Evolutionary conservation across 2,329 filamentous ascomycete species (phyloP), one percentile per base, ranked within the genome.

Genomic region (Cladosporium colombiae): DNA sequence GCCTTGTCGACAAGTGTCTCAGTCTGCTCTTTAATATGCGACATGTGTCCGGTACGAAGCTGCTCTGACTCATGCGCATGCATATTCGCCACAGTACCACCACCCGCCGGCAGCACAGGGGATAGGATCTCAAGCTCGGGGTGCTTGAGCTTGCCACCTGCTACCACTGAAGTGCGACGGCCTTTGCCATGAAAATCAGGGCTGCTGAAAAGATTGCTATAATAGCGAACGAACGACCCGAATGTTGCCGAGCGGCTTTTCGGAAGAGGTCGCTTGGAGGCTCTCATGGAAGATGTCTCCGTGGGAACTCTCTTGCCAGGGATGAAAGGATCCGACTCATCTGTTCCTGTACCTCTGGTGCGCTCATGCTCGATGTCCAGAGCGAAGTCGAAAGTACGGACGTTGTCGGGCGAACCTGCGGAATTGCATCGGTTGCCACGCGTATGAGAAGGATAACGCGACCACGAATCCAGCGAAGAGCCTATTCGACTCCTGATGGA

Each of bases 51-150:
- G 4, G 27, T 49, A 35, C 25, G 18, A 29, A 58, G 6, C 29
- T 35, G 2, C 33, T 68, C 67, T 50, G 71, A 62, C 18, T 58
- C 66, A 33, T 69, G 63, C 8, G 31, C 56, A 40, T 59, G 37
- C 56, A 21, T 27, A 18, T 5, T 16, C 13, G 35, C 1, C 14
- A 29, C 18, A 33, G 33, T 40, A 35, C 18, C 29, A 13, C 8
- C 33, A 18, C 25, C 44, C 13, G 27, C 23, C 8, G 64, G 64
- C 57, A 65, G 18, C 8, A 68, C 65, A 18, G 73, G 71, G 3
- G 80, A 77, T 33, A 83, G 60, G 6, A 83, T 73, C 68, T 84
- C 82, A 59, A 84, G 72, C 63, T 84, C 82, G 0, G 82, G 82
- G 66, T 80, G 76, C 37, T 78, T 76, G 3, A 83, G 70, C n/a